A percentile compares a stretch with the other conserved stretches of the same genome.
These are phyloP conservation scores for Wallacemonas rigidus DNA, from an alignment of 208 protist genomes.

Conservation along the genomic window DNA sequence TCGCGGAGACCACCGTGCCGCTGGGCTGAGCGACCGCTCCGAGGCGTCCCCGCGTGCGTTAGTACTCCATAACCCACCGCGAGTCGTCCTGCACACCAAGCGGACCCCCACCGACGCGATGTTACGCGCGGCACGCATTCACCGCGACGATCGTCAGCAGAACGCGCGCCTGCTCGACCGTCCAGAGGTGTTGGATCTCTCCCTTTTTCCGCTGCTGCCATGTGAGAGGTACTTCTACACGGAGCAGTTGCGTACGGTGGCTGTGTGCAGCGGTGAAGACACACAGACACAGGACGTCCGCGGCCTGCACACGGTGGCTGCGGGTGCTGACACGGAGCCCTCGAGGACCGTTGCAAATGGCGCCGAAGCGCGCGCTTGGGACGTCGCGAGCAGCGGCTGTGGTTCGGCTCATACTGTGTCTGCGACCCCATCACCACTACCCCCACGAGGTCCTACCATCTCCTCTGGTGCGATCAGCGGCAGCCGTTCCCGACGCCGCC, in stretches of 20 bases:
- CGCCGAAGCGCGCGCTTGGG: too few relatives aligned
- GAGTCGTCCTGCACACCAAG: constrained; percentile 48
- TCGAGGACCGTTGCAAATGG: too few relatives aligned
- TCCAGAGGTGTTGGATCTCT: constrained; percentile 38
- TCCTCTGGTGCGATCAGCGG: background rate
- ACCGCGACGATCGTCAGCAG: constrained; percentile 30
- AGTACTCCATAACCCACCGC: constrained; percentile 59
- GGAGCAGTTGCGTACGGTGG: constrained; percentile 30
- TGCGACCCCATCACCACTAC: too few relatives aligned
- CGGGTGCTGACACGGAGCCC: too few relatives aligned
- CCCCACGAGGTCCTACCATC: too few relatives aligned
- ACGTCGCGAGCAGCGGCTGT: too few relatives aligned
- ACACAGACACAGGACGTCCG: background rate
- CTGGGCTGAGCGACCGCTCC: background rate
- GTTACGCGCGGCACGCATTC: constrained; percentile 29
- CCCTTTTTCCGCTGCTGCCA: constrained; percentile 33
- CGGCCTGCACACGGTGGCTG: too few relatives aligned
- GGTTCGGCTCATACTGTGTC: too few relatives aligned
- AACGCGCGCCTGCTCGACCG: constrained; percentile 26
- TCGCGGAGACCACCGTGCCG: too few relatives aligned
- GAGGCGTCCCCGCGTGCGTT: constrained; percentile 21
- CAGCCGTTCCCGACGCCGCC: constrained; percentile 16
- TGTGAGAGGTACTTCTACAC: constrained; percentile 67
- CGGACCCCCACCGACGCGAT: constrained; percentile 23
- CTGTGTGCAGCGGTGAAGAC: too few relatives aligned